These are phyloP conservation scores for Cladosporium oxysporum DNA, from an alignment of 2,329 filamentous ascomycete species.

Conservation along the genomic window DNA sequence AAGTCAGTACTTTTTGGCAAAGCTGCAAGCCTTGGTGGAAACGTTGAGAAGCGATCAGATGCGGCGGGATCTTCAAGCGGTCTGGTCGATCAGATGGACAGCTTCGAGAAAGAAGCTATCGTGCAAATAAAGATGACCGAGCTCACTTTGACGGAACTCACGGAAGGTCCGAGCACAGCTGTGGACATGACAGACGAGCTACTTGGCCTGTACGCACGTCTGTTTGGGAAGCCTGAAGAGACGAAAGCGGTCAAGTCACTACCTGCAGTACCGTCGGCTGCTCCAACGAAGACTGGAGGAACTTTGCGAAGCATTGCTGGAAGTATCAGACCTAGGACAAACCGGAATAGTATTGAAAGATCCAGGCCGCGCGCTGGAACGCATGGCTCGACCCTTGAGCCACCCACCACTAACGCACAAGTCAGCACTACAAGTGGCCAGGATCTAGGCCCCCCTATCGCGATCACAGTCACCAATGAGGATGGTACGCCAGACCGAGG, in stretches of 20 bases:
- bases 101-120: slow-evolving; percentile 80
- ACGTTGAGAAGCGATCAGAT: slow-evolving; percentile 24
- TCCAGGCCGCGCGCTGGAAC: background rate
- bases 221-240: slow-evolving; percentile 68
- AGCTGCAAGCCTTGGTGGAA: slow-evolving; percentile 14
- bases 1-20: slow-evolving; percentile 59
- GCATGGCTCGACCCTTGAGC: slow-evolving; percentile 4
- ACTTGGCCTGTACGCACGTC: slow-evolving; percentile 73
- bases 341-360: slow-evolving; percentile 25
- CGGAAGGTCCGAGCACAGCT: slow-evolving; percentile 80
- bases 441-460: slow-evolving; percentile 53
- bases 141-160: slow-evolving; percentile 75
- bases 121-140: slow-evolving; percentile 97
- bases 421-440: slow-evolving; percentile 23
- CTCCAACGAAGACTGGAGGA: slow-evolving; percentile 33
- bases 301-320: slow-evolving; percentile 59
- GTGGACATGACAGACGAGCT: slow-evolving; percentile 88
- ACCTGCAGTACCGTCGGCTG: slow-evolving; percentile 43
- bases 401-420: background rate
- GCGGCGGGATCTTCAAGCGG: slow-evolving; percentile 41
- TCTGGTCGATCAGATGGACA: slow-evolving; percentile 76
- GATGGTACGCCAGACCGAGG: slow-evolving; percentile 42
- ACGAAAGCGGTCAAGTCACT: slow-evolving; percentile 50
- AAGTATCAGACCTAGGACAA: slow-evolving; percentile 66
- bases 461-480: slow-evolving; percentile 76